Conservation (phyloP, 805 yeast genomes). For the Zygoascus biomembranicola region DNA sequence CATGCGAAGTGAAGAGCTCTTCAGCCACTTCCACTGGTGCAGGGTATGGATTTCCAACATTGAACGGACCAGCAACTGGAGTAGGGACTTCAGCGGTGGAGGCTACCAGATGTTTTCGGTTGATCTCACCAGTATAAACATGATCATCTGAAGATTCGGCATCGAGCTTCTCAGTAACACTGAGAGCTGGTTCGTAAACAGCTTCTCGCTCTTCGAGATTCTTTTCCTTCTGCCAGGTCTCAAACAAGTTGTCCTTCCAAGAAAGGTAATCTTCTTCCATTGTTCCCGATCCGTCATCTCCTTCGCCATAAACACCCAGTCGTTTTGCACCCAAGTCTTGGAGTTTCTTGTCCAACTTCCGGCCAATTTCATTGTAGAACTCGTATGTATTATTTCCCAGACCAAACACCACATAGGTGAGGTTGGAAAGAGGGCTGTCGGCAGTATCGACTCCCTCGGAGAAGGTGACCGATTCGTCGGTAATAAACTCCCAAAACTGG, state of each 20-base stretch:
- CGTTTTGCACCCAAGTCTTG: slow-evolving; percentile 60
- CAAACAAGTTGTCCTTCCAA: slow-evolving; percentile 81
- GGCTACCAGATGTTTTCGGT: slow-evolving; percentile 40
- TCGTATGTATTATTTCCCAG: slow-evolving; percentile 94
- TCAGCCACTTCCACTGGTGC: slow-evolving; percentile 54
- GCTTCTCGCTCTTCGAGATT: slow-evolving; percentile 74
- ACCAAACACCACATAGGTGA: slow-evolving; percentile 75
- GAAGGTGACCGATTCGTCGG: slow-evolving; percentile 44
- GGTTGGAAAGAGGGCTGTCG: slow-evolving; percentile 36
- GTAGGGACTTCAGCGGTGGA: slow-evolving; percentile 23
- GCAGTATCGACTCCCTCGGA: slow-evolving; percentile 25
- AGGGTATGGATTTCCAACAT: slow-evolving; percentile 71
- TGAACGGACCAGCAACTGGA: slow-evolving; percentile 56
- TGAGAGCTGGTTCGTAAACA: slow-evolving; percentile 62
- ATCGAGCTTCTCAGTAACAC: slow-evolving; percentile 18
- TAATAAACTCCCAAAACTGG: slow-evolving; percentile 61
- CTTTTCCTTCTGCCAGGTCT: slow-evolving; percentile 52
- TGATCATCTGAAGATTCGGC: slow-evolving; percentile 28
- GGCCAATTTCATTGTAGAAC: slow-evolving; percentile 75
- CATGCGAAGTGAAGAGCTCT: slow-evolving; percentile 59
- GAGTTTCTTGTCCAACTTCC: slow-evolving; percentile 42
- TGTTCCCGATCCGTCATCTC: slow-evolving; percentile 92
- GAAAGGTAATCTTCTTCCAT: slow-evolving; percentile 90
- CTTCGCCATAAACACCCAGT: slow-evolving; percentile 75
- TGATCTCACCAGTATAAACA: slow-evolving; percentile 81